Evolutionary conservation across 257 asterid species (phyloP).

Genomic region (Solanum acaule): DNA sequence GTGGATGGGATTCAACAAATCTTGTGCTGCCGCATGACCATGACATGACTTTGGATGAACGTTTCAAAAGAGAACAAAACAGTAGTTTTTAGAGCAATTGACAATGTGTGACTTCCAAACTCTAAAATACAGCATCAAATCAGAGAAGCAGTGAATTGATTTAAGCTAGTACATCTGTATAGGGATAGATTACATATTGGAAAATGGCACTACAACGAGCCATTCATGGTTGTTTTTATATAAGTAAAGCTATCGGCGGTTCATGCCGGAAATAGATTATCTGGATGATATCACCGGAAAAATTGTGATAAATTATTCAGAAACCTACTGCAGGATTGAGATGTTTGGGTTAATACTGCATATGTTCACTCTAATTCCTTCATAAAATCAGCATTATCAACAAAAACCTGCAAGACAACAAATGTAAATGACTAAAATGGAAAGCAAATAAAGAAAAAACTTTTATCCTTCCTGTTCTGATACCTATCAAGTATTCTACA

Average conservation of each 20-base stretch:
- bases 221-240: neutral
- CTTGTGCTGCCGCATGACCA: constrained; percentile 42
- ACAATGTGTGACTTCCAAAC: neutral
- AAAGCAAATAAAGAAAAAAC: neutral
- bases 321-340: neutral
- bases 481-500: neutral
- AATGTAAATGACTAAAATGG: neutral
- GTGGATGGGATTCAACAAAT: constrained; percentile 66
- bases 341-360: neutral
- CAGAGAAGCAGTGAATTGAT: neutral
- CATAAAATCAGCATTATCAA: constrained; percentile 36
- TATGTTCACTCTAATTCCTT: constrained; percentile 34
- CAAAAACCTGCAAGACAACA: constrained; percentile 34
- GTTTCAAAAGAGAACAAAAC: neutral
- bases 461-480: neutral
- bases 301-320: neutral
- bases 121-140: neutral
- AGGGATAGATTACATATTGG: neutral
- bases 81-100: neutral
- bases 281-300: neutral
- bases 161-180: neutral
- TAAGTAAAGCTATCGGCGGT: neutral
- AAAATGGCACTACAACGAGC: neutral
- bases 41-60: constrained; percentile 11
- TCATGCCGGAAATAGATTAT: neutral